Conservation (phyloP, 2,329 filamentous ascomycete species). For the Aspergillus melleus region DNA sequence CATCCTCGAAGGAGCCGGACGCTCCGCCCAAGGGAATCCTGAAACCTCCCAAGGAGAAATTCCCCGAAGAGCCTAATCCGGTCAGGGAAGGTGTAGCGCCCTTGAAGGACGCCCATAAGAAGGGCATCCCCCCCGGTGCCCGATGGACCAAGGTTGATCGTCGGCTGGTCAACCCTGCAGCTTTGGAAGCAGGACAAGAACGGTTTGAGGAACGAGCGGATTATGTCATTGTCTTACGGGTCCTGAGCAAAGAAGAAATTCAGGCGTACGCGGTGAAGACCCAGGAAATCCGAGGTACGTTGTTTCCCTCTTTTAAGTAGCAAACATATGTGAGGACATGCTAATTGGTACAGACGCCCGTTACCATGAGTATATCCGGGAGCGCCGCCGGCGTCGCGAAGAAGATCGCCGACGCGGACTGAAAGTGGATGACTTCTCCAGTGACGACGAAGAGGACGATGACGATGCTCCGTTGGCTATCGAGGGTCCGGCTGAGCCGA, state of each 20-base stretch:
- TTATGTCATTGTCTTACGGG: constrained; percentile 88
- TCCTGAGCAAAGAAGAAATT: constrained; percentile 85
- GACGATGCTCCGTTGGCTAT: constrained; percentile 31
- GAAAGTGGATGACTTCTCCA: constrained; percentile 31
- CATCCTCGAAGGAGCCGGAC: constrained; percentile 57
- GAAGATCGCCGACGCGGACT: constrained; percentile 43
- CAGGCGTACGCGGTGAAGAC: constrained; percentile 82
- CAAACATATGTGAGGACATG: background rate
- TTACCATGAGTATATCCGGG: constrained; percentile 37
- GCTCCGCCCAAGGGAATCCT: constrained; percentile 76
- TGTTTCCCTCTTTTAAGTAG: background rate
- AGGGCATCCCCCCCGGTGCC: constrained; percentile 74
- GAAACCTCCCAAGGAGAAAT: constrained; percentile 76
- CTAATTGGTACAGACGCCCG: constrained; percentile 32
- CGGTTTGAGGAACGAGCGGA: constrained; percentile 89
- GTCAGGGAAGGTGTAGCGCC: constrained; percentile 88
- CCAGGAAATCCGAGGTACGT: constrained; percentile 73
- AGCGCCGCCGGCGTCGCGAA: constrained; percentile 43
- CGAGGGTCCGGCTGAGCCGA: constrained; percentile 30
- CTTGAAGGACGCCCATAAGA: constrained; percentile 77
- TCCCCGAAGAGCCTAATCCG: constrained; percentile 82
- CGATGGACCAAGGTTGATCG: constrained; percentile 93
- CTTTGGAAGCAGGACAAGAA: constrained; percentile 82
- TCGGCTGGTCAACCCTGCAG: constrained; percentile 84
- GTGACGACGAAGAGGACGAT: constrained; percentile 39